Evolutionary conservation across 2,329 filamentous ascomycete species (phyloP), one percentile per base, ranked within the genome.

Genomic region (Aureobasidium vineae): DNA sequence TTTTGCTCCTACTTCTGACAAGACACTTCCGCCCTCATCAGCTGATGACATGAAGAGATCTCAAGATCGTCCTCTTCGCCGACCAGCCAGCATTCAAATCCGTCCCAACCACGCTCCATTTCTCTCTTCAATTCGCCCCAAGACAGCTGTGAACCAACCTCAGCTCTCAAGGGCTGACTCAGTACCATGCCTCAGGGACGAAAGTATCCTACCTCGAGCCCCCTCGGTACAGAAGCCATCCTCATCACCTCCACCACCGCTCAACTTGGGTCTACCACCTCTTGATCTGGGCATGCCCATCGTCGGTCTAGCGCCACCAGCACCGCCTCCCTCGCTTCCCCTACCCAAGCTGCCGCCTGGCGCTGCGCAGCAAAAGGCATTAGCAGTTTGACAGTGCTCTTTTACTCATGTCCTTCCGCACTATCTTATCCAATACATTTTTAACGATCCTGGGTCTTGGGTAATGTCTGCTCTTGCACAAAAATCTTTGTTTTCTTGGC

Each of bases 241-340:
- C 15, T 53, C 49, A 19, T 53, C 49, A 10, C 61, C 61, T 31
- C 43, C 70, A 28, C 68, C 70, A 13, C 60, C 56, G 72, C 50
- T 72, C 63, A 73, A 71, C 66, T 72, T 70, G 68, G 76, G 67
- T 36, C 43, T 71, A 33, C 68, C 70, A 13, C 63, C 60, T 72
- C 50, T 72, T 64, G 73, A 71, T 67, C 72, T 70, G 68, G 76
- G 67, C 21, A 77, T 81, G 68, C 75, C 79, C 2, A 71, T 75
- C 0, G 75, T 79, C 16, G 74, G 75, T 0, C 70, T 82, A 2
- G 79, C 79, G 2, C 80, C 80, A 7, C 80, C 80, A 3, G 79
- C 77, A 5, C 80, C 80, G 3, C 80, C 80, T 26, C 80, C 80
- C 65, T 75, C 73, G 15, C 77, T 78, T 70, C 79, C 80, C n/a